Conservation (phyloP, 805 yeast genomes). For the Schwanniomyces polymorphus region DNA sequence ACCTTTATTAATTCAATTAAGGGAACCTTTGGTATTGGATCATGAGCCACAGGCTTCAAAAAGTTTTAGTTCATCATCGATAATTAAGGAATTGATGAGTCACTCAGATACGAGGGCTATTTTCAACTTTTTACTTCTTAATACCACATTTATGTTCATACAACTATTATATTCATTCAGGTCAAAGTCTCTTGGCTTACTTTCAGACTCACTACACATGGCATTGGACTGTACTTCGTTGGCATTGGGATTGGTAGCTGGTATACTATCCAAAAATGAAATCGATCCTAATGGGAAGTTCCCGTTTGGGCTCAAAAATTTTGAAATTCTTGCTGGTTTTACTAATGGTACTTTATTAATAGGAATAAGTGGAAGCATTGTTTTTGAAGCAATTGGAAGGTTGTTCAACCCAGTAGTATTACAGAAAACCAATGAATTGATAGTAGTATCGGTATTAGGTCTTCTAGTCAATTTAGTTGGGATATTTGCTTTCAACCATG, state of each 20-base stretch:
- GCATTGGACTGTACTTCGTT: constrained; percentile 90
- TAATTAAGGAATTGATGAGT: constrained; percentile 29
- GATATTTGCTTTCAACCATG: constrained; percentile 90
- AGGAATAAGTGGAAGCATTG: constrained; percentile 86
- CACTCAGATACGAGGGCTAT: constrained; percentile 79
- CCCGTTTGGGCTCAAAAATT: constrained; percentile 80
- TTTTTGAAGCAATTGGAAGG: constrained; percentile 83
- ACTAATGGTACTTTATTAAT: constrained; percentile 87
- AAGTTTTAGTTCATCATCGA: constrained; percentile 8
- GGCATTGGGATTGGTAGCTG: constrained; percentile 86
- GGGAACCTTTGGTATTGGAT: constrained; percentile 5
- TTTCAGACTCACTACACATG: constrained; percentile 96
- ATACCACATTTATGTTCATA: constrained; percentile 90
- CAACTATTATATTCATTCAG: constrained; percentile 90
- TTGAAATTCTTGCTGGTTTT: constrained; percentile 93
- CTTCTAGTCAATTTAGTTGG: constrained; percentile 88
- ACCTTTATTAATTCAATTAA: constrained; percentile 22
- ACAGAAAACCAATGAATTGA: constrained; percentile 77
- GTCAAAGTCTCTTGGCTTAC: constrained; percentile 85
- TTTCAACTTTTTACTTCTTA: constrained; percentile 79
- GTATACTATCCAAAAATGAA: constrained; percentile 47
- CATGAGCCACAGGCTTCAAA: background rate
- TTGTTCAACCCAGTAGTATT: constrained; percentile 74
- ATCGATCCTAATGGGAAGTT: constrained; percentile 59
- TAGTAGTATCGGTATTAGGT: constrained; percentile 84